These are phyloP conservation scores for Aspergillus saccharolyticus DNA, from an alignment of 495 filamentous ascomycete genomes.

Conservation along the genomic window DNA sequence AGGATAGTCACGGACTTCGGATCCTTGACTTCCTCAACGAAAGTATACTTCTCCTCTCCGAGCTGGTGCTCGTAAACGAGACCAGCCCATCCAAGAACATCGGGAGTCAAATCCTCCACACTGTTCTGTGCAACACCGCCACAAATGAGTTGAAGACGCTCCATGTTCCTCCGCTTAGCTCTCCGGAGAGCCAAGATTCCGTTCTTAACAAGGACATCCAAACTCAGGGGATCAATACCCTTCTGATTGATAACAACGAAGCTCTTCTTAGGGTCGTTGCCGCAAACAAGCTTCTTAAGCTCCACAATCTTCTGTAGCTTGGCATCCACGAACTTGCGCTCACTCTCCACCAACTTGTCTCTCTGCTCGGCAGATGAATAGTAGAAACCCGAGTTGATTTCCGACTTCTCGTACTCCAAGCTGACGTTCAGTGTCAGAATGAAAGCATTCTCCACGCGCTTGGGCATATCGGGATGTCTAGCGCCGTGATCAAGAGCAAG, in stretches of 20 bases:
- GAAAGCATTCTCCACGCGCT: slow-evolving; percentile 88
- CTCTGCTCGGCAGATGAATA: slow-evolving; percentile 95
- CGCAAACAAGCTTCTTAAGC: slow-evolving; percentile 96
- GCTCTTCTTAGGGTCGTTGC: slow-evolving; percentile 86
- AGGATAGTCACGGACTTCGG: slow-evolving; percentile 97
- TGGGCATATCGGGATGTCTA: slow-evolving; percentile 97
- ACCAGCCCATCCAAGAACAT: slow-evolving; percentile 93
- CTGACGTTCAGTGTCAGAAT: slow-evolving; percentile 96
- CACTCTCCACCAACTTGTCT: slow-evolving; percentile 95
- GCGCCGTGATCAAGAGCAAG: slow-evolving; percentile 94
- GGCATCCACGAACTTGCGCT: slow-evolving; percentile 91
- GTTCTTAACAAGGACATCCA: slow-evolving; percentile 96
- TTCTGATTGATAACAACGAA: slow-evolving; percentile 99
- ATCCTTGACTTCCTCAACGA: slow-evolving; percentile 97
- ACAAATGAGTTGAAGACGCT: slow-evolving; percentile 89
- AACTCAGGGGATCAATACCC: slow-evolving; percentile 91
- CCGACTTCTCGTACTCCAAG: slow-evolving; percentile 97
- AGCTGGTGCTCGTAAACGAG: slow-evolving; percentile 95
- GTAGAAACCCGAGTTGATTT: slow-evolving; percentile 99
- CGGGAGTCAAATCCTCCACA: slow-evolving; percentile 84
- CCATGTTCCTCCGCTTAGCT: slow-evolving; percentile 98
- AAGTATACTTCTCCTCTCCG: slow-evolving; percentile 98
- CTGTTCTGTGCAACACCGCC: slow-evolving; percentile 91
- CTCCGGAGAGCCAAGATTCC: slow-evolving; percentile 89
- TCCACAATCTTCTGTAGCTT: slow-evolving; percentile 98